phyloP scores from a whole-genome alignment of 2,329 filamentous ascomycete species.

The Talaromyces marneffei region DNA sequence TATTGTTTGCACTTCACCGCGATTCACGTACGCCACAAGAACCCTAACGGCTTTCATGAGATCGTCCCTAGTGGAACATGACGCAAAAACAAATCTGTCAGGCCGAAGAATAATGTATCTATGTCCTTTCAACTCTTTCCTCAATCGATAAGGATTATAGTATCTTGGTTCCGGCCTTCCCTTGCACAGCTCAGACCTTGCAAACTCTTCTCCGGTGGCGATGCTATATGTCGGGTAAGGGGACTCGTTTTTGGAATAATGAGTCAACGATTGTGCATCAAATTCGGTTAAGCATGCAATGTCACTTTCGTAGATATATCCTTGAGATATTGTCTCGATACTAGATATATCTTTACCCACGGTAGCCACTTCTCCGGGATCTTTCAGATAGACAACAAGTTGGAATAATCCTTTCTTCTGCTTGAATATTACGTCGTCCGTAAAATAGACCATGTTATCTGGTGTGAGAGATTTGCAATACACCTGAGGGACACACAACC shows the following conservation, averaged over 20 bases:
- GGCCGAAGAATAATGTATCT: slow-evolving; percentile 28
- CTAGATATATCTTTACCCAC: background rate
- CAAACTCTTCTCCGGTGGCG: slow-evolving; percentile 27
- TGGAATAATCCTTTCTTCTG: slow-evolving; percentile 28
- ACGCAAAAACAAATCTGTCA: slow-evolving; percentile 33
- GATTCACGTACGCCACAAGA: background rate
- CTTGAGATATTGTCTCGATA: slow-evolving; percentile 1
- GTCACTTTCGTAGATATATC: background rate
- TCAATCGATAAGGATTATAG: slow-evolving; percentile 25
- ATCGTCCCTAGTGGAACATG: slow-evolving; percentile 21
- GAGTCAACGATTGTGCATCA: background rate
- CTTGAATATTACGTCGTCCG: slow-evolving; percentile 30
- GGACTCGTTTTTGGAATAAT: background rate
- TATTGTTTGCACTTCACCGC: background rate
- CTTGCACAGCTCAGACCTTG: slow-evolving; percentile 23
- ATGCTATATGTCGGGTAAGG: slow-evolving; percentile 11
- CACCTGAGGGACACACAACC: slow-evolving; percentile 30
- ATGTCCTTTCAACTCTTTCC: slow-evolving; percentile 18
- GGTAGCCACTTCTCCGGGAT: background rate
- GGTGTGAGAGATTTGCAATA: slow-evolving; percentile 23
- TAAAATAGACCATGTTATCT: slow-evolving; percentile 21
- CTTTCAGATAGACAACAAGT: slow-evolving; percentile 24
- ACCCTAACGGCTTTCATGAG: slow-evolving; percentile 10
- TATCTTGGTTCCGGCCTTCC: slow-evolving; percentile 25
- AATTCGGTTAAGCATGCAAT: slow-evolving; percentile 1